A percentile compares a stretch with the other conserved stretches of the same genome.
Conservation (phyloP, 495 filamentous ascomycete genomes). For the Hypoxylon rickii region DNA sequence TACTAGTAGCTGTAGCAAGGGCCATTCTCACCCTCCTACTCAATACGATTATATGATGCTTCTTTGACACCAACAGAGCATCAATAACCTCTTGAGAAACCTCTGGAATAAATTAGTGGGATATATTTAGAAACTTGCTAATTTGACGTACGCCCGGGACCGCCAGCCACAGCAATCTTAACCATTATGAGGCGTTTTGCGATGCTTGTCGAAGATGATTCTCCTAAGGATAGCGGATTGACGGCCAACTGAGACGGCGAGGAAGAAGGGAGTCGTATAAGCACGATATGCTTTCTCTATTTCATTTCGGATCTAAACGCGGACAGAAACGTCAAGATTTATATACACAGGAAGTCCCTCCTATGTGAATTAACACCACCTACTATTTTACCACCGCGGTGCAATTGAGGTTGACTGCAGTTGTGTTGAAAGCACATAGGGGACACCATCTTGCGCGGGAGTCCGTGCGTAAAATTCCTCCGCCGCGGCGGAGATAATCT, state of each 20-base stretch:
- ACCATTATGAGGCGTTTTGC: slow-evolving; percentile 48
- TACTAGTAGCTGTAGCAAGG: neutral
- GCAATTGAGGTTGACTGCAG: neutral
- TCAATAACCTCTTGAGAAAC: slow-evolving; percentile 60
- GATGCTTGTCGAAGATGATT: neutral
- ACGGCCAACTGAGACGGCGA: neutral
- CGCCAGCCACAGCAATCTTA: slow-evolving; percentile 60
- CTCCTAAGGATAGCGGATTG: neutral
- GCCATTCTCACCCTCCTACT: slow-evolving; percentile 46
- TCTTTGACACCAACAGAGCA: slow-evolving; percentile 51
- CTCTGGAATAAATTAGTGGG: slow-evolving; percentile 46
- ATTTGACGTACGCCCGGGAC: slow-evolving; percentile 51
- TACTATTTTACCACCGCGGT: neutral
- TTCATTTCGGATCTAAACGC: too few species aligned
- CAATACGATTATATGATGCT: slow-evolving; percentile 57
- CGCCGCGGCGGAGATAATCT: neutral
- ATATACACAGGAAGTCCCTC: too few species aligned
- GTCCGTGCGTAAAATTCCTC: neutral
- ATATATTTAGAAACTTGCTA: slow-evolving; percentile 12
- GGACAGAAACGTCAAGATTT: too few species aligned
- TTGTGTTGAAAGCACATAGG: neutral
- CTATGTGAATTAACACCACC: too few species aligned
- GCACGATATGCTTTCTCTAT: too few species aligned
- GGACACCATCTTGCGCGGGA: neutral
- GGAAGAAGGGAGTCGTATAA: too few species aligned